Evolutionary conservation across 140 eudicot genomes (phyloP).

Genomic region (Anethum foeniculum): DNA sequence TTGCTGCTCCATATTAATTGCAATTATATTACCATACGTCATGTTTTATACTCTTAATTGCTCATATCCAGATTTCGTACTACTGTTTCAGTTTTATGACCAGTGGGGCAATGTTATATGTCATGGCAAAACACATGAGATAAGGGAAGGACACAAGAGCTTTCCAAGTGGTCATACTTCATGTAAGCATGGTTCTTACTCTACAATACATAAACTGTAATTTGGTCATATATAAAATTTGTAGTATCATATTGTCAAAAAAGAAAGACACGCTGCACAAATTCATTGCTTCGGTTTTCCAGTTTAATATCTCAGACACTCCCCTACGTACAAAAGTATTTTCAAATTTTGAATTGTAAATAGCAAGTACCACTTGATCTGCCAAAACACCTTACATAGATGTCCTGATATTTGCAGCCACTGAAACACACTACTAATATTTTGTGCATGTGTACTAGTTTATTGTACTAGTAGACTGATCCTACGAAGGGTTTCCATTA

Average conservation of each 20-base stretch:
- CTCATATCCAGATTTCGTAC: neutral
- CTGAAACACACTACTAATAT: neutral
- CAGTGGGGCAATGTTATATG: slow-evolving; percentile 52
- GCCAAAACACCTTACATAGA: neutral
- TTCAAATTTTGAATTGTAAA: neutral
- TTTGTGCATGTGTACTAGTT: neutral
- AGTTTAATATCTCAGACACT: neutral
- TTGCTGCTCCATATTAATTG: neutral
- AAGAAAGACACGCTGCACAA: neutral
- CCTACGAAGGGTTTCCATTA: neutral
- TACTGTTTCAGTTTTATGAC: slow-evolving; percentile 40
- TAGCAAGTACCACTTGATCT: neutral
- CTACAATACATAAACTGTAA: neutral
- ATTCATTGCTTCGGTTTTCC: neutral
- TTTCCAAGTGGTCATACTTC: slow-evolving; percentile 82
- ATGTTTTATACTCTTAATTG: neutral
- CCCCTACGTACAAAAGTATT: neutral
- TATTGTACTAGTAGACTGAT: neutral
- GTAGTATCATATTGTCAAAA: neutral
- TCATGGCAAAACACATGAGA: slow-evolving; percentile 43
- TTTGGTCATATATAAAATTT: neutral
- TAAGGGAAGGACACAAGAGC: slow-evolving; percentile 76
- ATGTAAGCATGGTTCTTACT: slow-evolving; percentile 35
- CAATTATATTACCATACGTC: neutral
- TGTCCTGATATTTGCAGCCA: neutral